Conservation (phyloP, 495 filamentous ascomycete genomes). For the Bombardia bombarda region DNA sequence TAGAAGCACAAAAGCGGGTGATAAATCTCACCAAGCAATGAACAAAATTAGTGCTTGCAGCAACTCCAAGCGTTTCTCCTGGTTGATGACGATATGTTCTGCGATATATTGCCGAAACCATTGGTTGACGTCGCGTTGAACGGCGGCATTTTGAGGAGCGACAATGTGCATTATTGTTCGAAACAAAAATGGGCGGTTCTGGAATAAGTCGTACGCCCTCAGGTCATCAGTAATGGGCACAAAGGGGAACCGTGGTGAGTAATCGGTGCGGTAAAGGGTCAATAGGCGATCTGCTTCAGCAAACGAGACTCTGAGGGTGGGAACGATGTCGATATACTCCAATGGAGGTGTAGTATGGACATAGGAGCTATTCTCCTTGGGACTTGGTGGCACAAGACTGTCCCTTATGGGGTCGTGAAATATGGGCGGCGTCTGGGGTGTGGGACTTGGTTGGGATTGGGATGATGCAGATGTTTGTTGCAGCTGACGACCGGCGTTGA, state of each 20-base stretch:
- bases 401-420: too few species aligned
- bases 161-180: constrained; percentile 13
- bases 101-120: constrained; percentile 16
- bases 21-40: constrained; percentile 20
- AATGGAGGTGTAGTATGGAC: background rate
- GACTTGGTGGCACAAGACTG: too few species aligned
- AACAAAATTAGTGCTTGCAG: constrained; percentile 18
- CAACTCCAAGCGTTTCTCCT: constrained; percentile 19
- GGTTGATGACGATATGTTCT: constrained; percentile 11
- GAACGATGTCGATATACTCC: constrained; percentile 10
- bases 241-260: constrained; percentile 18
- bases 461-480: constrained; percentile 3
- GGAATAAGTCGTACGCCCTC: constrained; percentile 8
- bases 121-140: constrained; percentile 6
- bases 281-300: constrained; percentile 9
- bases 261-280: constrained; percentile 12
- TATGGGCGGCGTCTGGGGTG: too few species aligned
- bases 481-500: constrained; percentile 14
- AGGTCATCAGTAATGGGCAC: constrained; percentile 9
- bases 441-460: background rate
- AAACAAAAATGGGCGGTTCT: constrained; percentile 17
- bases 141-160: constrained; percentile 9
- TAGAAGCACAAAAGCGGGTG: too few species aligned
- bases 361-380: too few species aligned
- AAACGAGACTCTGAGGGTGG: constrained; percentile 9